Conservation (phyloP, 352 stramenopile genomes). For the Thalassiosira exigua region DNA sequence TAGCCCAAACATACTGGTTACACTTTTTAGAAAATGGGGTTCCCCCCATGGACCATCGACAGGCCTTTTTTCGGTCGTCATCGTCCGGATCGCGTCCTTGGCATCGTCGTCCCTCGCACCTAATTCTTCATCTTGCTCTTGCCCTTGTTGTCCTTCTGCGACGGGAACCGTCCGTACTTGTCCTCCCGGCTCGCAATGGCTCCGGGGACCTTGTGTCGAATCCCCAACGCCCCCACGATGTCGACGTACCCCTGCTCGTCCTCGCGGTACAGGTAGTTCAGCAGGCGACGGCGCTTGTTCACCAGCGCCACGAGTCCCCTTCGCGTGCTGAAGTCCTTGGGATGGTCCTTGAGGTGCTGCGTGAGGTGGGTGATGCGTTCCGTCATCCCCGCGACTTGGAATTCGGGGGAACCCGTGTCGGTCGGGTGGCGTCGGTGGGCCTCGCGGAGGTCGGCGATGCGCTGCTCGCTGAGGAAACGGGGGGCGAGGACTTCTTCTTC, state of each 20-base stretch:
- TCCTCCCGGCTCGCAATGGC: conserved; percentile 63
- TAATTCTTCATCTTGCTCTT: conserved; percentile 59
- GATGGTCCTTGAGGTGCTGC: conserved; percentile 80
- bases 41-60: too few species aligned
- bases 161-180: conserved; percentile 73
- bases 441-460: conserved; percentile 58
- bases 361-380: conserved; percentile 85
- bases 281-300: conserved; percentile 84
- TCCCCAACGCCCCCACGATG: conserved; percentile 71
- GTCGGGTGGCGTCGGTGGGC: conserved; percentile 69
- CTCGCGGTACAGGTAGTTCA: conserved; percentile 82
- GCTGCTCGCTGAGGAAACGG: conserved; percentile 32
- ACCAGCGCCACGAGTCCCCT: conserved; percentile 84
- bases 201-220: conserved; percentile 81
- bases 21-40: too few species aligned
- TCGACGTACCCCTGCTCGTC: conserved; percentile 72
- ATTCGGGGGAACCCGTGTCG: conserved; percentile 83
- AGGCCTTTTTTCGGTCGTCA: too few species aligned
- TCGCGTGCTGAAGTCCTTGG: conserved; percentile 84
- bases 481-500: conserved; percentile 24
- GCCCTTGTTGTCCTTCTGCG: conserved; percentile 70
- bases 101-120: too few species aligned
- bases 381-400: conserved; percentile 84
- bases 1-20: too few species aligned
- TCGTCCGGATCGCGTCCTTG: too few species aligned